These are phyloP conservation scores for Diutina mesorugosa DNA, from an alignment of 1,139 yeast species.

Conservation along the genomic window DNA sequence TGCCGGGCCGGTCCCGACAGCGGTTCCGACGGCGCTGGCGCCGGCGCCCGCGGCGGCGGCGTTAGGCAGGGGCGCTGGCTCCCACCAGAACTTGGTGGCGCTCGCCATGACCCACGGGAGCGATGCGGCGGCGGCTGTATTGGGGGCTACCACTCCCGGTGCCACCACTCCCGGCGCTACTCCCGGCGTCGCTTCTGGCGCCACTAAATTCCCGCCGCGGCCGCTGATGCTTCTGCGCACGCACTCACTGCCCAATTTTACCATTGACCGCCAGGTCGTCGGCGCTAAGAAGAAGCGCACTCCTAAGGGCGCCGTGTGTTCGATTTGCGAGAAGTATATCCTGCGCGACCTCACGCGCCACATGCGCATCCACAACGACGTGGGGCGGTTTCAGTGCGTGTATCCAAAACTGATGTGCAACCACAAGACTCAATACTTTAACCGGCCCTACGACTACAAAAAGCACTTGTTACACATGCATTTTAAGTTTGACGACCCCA, in stretches of 20 bases:
- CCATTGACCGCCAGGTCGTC: not conserved
- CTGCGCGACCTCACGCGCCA: constrained; percentile 33
- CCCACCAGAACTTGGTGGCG: not conserved
- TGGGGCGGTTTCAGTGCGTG: constrained; percentile 34
- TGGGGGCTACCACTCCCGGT: not conserved
- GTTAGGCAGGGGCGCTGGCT: not conserved
- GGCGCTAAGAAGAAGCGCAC: constrained; percentile 16
- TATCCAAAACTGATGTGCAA: constrained; percentile 29
- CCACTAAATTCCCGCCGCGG: not conserved
- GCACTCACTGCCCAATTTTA: not conserved
- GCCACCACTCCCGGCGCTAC: not conserved
- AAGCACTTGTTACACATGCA: constrained; percentile 33
- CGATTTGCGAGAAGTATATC: constrained; percentile 29
- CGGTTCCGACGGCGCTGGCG: not conserved
- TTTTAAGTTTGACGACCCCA: constrained; percentile 31
- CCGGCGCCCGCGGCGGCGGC: not conserved
- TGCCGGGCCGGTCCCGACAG: not conserved
- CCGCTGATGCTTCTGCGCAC: not conserved
- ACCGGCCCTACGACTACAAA: constrained; percentile 36
- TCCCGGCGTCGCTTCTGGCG: not conserved
- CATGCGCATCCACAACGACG: constrained; percentile 32
- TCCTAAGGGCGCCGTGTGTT: constrained; percentile 27
- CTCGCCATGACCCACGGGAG: not conserved
- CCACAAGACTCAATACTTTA: constrained; percentile 32
- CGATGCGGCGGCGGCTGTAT: not conserved